These are phyloP conservation scores for Termitomyces titanicus DNA, from an alignment of 768 basidiomycete genomes.

Conservation along the genomic window DNA sequence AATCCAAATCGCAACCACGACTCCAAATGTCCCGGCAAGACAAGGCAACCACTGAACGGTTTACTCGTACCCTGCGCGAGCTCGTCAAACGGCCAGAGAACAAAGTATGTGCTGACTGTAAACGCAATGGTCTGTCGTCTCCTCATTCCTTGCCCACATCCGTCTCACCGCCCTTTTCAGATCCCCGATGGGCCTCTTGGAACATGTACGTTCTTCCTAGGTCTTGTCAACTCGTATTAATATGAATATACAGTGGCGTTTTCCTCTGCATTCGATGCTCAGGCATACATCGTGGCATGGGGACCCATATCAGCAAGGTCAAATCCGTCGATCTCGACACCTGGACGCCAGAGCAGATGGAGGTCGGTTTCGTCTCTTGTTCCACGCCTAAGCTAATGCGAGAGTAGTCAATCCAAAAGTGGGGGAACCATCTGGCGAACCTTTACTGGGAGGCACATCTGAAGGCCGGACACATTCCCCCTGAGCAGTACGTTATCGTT, in stretches of 20 bases:
- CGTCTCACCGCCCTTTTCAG: constrained; percentile 35
- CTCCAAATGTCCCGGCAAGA: constrained; percentile 57
- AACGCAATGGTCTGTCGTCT: constrained; percentile 75
- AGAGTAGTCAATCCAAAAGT: constrained; percentile 75
- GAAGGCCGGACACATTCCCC: constrained; percentile 85
- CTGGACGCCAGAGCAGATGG: constrained; percentile 98
- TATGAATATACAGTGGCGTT: constrained; percentile 57
- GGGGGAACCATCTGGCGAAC: constrained; percentile 94
- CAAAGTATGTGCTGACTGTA: constrained; percentile 95
- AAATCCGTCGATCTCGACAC: constrained; percentile 97
- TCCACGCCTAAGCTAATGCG: background rate
- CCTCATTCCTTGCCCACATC: constrained; percentile 2
- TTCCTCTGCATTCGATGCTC: constrained; percentile 97
- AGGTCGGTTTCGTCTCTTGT: constrained; percentile 38
- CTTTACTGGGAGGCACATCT: constrained; percentile 97
- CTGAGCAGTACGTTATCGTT: constrained; percentile 76
- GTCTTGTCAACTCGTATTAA: constrained; percentile 1
- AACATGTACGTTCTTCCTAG: constrained; percentile 61
- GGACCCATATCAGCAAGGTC: constrained; percentile 96
- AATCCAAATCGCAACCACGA: constrained; percentile 12
- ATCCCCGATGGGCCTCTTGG: constrained; percentile 98
- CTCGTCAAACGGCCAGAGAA: constrained; percentile 89
- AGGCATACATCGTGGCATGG: constrained; percentile 96
- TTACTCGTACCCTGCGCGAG: constrained; percentile 77
- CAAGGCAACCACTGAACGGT: constrained; percentile 79